Base-by-base conservation (phyloP, 202 grass and related monocot genomes). In the Setaria italica region DNA sequence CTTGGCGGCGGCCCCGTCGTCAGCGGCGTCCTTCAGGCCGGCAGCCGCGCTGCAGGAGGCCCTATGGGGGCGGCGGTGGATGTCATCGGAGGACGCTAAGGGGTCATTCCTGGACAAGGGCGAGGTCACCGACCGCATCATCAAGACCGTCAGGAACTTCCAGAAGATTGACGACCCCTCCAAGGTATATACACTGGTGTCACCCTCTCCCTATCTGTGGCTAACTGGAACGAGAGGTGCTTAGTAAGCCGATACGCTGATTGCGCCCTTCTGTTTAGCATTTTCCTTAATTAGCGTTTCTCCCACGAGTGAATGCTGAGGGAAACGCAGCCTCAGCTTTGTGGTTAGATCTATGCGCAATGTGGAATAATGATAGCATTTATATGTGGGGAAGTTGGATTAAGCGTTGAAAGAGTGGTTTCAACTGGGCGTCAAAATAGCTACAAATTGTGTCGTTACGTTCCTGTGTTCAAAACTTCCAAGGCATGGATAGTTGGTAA, bases 101-200 rank as follows among this genome's bases (percentile, higher is more conserved):
- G 94, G 94, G 9, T 90, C 94, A 25, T 97, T 97, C 90, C 86
- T 97, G 17, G 90, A 92, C 90, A 94, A 94, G 64, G 66, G 67
- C 17, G 92, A 97, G 88, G 92, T 97, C 78, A 46, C 77, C 10
- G 94, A 97, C 68, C 92, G 94, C 88, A 81, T 92, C 87, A 67
- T 97, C 84, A 92, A 85, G 72, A 90, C 94, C 63, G 92, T 97
- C 77, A 94, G 75, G 84, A 81, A 92, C 62, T 97, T 94, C 73
- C 84, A 89, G 80, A 97, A 97, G 84, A 85, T 97, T 58, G 65
- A 88, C 58, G 88, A 97, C 53, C 77, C 70, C 17, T 82, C 88
- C 48, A 97, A 97, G 92, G 94, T 97, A 90, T 69, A 1, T 9
- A 30, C 57, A 9, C n/a, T 25, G 11, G 4, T 25, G 9, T 30